A percentile compares a stretch with the other conserved stretches of the same genome.
Evolutionary conservation across 257 asterid genomes (phyloP).

Genomic region (Primulina huaijiensis): DNA sequence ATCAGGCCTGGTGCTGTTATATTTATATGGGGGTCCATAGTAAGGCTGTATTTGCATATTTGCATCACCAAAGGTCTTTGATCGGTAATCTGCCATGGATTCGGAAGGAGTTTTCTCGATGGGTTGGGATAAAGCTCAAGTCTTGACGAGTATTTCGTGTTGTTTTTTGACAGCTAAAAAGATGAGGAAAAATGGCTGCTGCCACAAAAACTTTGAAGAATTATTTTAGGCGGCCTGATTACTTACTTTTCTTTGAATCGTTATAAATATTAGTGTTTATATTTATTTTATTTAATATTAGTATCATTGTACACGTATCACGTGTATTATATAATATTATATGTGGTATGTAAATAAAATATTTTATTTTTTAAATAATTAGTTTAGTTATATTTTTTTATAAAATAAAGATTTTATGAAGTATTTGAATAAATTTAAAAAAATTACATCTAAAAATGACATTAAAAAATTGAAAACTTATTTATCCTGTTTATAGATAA

Average conservation of each 20-base stretch:
- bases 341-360: no score
- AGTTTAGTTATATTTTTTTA: no score
- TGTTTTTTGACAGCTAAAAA: slow-evolving; percentile 21
- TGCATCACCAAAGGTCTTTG: slow-evolving; percentile 31
- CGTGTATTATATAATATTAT: no score
- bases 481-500: no score
- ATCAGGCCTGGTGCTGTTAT: slow-evolving; percentile 22
- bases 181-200: slow-evolving; percentile 20
- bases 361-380: no score
- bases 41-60: slow-evolving; percentile 45
- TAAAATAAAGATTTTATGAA: no score
- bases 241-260: neutral
- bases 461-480: no score
- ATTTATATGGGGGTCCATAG: slow-evolving; percentile 26
- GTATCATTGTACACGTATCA: no score
- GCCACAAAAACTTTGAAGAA: neutral
- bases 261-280: no score
- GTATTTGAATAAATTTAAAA: no score
- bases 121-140: slow-evolving; percentile 22
- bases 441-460: no score
- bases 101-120: slow-evolving; percentile 14
- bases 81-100: slow-evolving; percentile 48
- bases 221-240: neutral
- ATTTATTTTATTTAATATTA: no score
- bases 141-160: slow-evolving; percentile 21